phyloP scores from a whole-genome alignment of 768 basidiomycete genomes.

The Nidularia sp. region DNA sequence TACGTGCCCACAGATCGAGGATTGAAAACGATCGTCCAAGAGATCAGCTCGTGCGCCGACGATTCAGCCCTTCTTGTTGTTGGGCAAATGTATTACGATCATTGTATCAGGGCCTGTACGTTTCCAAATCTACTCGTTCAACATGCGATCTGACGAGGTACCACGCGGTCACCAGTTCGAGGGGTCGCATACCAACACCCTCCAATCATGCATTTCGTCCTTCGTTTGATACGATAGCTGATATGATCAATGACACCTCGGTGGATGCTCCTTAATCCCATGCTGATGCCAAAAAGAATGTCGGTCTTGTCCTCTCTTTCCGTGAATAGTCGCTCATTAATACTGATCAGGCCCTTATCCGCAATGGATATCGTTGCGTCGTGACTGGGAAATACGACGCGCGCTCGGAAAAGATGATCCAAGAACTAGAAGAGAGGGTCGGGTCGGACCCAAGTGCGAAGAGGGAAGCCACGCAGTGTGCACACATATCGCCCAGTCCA shows the following conservation, averaged over 20 bases:
- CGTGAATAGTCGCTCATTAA: too few relatives aligned
- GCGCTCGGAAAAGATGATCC: neutral
- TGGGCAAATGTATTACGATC: constrained; percentile 20
- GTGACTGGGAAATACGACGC: constrained; percentile 13
- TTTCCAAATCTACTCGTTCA: constrained; percentile 6
- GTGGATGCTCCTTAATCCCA: constrained; percentile 10
- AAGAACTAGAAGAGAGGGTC: constrained; percentile 4
- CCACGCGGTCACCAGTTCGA: constrained; percentile 10
- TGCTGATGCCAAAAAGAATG: constrained; percentile 10
- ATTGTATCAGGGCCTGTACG: constrained; percentile 21
- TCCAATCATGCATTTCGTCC: constrained; percentile 14
- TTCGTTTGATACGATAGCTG: constrained; percentile 15
- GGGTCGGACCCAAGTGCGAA: constrained; percentile 1
- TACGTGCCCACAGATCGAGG: constrained; percentile 9
- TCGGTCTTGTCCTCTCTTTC: neutral
- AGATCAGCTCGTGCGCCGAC: constrained; percentile 7
- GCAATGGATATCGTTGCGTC: constrained; percentile 22
- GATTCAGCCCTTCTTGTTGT: constrained; percentile 9
- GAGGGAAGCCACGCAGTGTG: constrained; percentile 3
- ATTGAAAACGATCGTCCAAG: constrained; percentile 7
- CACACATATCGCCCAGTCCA: constrained; percentile 17
- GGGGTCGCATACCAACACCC: constrained; percentile 8
- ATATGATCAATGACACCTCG: constrained; percentile 15
- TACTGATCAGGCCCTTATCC: constrained; percentile 20
- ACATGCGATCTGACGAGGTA: constrained; percentile 7